These are phyloP conservation scores for Alternaria tenuissima DNA, from an alignment of 2,329 filamentous ascomycete species.

Conservation along the genomic window DNA sequence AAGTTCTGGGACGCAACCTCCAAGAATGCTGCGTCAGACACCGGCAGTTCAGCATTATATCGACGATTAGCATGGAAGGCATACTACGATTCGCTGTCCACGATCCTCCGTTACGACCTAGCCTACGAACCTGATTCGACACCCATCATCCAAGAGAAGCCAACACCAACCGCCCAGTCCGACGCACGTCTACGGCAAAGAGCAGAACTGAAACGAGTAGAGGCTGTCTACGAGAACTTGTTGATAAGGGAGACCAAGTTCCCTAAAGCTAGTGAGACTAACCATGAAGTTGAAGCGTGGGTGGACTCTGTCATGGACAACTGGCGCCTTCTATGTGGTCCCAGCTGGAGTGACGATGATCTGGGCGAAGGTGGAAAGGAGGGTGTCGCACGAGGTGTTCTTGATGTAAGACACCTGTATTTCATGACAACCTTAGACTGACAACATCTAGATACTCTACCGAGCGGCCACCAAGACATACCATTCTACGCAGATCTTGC, in stretches of 20 bases:
- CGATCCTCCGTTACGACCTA: slow-evolving; percentile 73
- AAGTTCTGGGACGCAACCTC: slow-evolving; percentile 66
- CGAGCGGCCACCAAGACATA: slow-evolving; percentile 91
- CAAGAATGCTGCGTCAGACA: slow-evolving; percentile 28
- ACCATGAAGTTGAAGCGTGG: slow-evolving; percentile 82
- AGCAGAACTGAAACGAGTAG: slow-evolving; percentile 79
- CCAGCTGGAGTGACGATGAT: slow-evolving; percentile 80
- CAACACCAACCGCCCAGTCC: slow-evolving; percentile 31
- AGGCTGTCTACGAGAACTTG: slow-evolving; percentile 79
- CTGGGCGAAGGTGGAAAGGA: slow-evolving; percentile 83
- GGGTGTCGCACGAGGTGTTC: slow-evolving; percentile 74
- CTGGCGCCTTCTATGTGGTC: slow-evolving; percentile 83
- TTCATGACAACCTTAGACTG: neutral
- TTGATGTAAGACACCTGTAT: slow-evolving; percentile 63
- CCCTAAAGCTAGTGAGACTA: slow-evolving; percentile 81
- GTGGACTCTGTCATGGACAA: slow-evolving; percentile 81
- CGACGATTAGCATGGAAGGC: slow-evolving; percentile 80
- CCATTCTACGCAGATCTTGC: slow-evolving; percentile 88
- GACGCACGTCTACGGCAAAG: slow-evolving; percentile 61
- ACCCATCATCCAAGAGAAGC: slow-evolving; percentile 30
- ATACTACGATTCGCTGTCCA: slow-evolving; percentile 82
- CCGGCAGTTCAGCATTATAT: slow-evolving; percentile 29
- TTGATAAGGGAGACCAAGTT: slow-evolving; percentile 83
- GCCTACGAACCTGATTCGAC: slow-evolving; percentile 62
- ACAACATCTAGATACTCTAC: slow-evolving; percentile 73